These are phyloP conservation scores for Penicillium brevicompactum DNA, from an alignment of 2,329 filamentous ascomycete species.

Conservation along the genomic window DNA sequence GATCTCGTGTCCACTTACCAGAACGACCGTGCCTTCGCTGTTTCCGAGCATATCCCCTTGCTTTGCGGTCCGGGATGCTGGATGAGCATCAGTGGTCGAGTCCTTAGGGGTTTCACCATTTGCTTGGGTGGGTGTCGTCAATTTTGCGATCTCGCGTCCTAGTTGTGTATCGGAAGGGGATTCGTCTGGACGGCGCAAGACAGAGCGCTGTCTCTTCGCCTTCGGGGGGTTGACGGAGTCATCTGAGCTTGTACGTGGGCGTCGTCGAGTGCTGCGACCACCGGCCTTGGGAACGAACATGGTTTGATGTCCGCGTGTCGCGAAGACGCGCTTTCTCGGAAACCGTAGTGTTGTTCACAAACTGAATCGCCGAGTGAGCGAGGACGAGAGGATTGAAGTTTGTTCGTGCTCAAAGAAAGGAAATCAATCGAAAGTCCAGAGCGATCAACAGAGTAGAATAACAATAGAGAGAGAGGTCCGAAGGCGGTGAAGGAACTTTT, in stretches of 20 bases:
- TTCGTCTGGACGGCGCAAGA: constrained; percentile 41
- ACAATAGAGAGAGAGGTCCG: background rate
- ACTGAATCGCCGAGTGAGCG: background rate
- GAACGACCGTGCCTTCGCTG: constrained; percentile 36
- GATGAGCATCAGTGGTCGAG: constrained; percentile 29
- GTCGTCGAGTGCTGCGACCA: constrained; percentile 40
- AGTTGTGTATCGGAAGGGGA: constrained; percentile 22
- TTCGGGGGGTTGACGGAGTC: constrained; percentile 48
- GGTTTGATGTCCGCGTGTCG: constrained; percentile 12
- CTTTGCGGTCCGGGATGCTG: constrained; percentile 42
- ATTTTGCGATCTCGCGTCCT: constrained; percentile 21
- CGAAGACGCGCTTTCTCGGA: constrained; percentile 7
- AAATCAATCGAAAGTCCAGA: background rate
- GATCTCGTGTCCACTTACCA: constrained; percentile 32
- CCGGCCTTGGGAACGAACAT: constrained; percentile 45
- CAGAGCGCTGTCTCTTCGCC: constrained; percentile 51
- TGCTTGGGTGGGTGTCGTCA: constrained; percentile 11
- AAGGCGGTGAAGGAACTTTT: constrained; percentile 1
- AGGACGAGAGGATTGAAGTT: background rate
- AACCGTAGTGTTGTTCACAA: constrained; percentile 4
- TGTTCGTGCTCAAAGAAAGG: background rate
- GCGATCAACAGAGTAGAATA: background rate
- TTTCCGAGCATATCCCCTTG: constrained; percentile 37
- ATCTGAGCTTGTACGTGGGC: constrained; percentile 46
- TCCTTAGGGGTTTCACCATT: constrained; percentile 18